Evolutionary conservation across 2,329 filamentous ascomycete species (phyloP).

Genomic region (Daldinia sp.): DNA sequence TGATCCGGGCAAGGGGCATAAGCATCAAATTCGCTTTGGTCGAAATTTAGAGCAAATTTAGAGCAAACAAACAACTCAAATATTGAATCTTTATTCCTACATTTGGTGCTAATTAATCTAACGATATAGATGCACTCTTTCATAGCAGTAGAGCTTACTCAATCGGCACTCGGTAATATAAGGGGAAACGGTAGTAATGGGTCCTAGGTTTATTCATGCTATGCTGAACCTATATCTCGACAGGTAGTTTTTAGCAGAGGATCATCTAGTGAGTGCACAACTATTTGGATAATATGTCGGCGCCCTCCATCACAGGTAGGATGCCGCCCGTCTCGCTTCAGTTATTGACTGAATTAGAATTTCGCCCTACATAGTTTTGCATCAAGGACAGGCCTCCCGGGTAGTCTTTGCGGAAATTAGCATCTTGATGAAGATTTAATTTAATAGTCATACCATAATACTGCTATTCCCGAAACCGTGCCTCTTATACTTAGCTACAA

Average conservation of each 20-base stretch:
- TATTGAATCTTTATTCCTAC: neutral
- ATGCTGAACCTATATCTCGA: neutral
- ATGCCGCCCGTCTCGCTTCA: neutral
- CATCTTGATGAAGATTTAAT: neutral
- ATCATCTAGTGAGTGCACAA: neutral
- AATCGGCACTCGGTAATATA: neutral
- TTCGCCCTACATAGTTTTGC: neutral
- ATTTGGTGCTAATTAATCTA: neutral
- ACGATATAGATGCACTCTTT: neutral
- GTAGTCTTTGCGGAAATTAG: neutral
- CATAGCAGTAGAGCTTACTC: constrained; percentile 3
- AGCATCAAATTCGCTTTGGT: neutral
- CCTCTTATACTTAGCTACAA: neutral
- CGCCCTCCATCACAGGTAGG: neutral
- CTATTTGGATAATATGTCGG: neutral
- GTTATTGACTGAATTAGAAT: neutral
- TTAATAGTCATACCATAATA: neutral
- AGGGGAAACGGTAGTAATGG: neutral
- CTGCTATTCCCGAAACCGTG: neutral
- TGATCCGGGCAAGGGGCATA: neutral
- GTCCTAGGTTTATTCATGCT: neutral
- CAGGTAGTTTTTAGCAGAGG: constrained; percentile 8
- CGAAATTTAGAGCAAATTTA: constrained; percentile 13
- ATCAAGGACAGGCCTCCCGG: neutral
- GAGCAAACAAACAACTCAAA: constrained; percentile 2